Evolutionary conservation across 306 rosid species (phyloP), one percentile per base, ranked within the genome.

Genomic region (Betula pendula): DNA sequence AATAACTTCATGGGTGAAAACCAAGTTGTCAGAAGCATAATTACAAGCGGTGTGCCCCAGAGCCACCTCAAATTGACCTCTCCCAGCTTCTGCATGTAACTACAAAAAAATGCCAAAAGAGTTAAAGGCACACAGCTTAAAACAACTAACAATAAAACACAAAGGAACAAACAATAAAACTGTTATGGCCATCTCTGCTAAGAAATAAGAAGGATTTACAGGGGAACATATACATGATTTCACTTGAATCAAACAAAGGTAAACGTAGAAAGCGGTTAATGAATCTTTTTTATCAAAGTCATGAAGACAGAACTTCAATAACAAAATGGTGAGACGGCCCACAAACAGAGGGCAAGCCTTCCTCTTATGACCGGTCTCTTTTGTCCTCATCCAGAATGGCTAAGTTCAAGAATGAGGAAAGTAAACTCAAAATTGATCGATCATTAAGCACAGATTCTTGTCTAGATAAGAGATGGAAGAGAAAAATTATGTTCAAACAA

Each of bases 21-120:
- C 48, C 77, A 94, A 81, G 88, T 89, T 79, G 86, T 92, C 94
- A 15, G 96, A 93, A 31, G 98, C 89, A 79, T 79, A 52, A 73
- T 80, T 85, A 76, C 95, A 90, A 73, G 49, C n/a, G 17, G 84
- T 78, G 78, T 92, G 85, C 60, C 90, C 91, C 68, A 80, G 66
- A 83, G 78, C 88, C 73, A 94, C 8, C 84, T 94, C 98, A 84
- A 87, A 92, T 83, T 94, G 98, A 53, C 98, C 98, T 78, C 88
- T 90, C 72, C 91, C 98, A 82, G 92, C 77, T 80, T 94, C 98
- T 45, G 96, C 90, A 76, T 94, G 97, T 68, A 94, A 11, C 98
- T 94, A 75, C 68, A 75, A 75, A 71, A 68, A 58, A 56, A 17
- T 33, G 66, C 10, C 72, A 75, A 52, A 50, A 63, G 15, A 68